Percentiles rank a stretch among this genome's conserved stretches.
Conservation (phyloP, 176 grass and related monocot genomes). For the Paspalum vaginatum region DNA sequence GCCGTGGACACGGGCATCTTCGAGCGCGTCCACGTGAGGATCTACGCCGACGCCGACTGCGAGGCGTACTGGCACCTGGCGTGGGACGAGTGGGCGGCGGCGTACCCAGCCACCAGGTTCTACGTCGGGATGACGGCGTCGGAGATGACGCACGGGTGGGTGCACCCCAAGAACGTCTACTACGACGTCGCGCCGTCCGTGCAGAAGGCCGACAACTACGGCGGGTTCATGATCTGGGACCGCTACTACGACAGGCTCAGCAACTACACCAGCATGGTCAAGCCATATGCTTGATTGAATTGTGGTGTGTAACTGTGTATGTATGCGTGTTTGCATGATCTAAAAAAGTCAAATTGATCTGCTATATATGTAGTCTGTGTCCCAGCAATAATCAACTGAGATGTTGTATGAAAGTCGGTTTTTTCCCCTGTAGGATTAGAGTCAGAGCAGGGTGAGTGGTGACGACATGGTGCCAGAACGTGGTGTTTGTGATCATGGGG, state of each 20-base stretch:
- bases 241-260: background rate
- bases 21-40: conserved; percentile 35
- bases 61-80: background rate
- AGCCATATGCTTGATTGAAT: conserved; percentile 17
- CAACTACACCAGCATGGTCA: conserved; percentile 28
- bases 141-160: conserved; percentile 4
- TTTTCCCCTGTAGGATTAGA: too few relatives aligned
- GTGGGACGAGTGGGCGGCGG: conserved; percentile 39
- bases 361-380: too few relatives aligned
- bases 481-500: too few relatives aligned
- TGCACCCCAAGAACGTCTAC: conserved; percentile 32
- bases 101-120: conserved; percentile 36
- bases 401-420: too few relatives aligned
- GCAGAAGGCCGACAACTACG: conserved; percentile 28
- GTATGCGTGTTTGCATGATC: too few relatives aligned
- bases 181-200: background rate
- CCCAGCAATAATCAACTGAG: too few relatives aligned
- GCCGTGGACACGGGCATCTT: conserved; percentile 33
- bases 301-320: too few relatives aligned
- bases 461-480: too few relatives aligned
- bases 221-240: conserved; percentile 28
- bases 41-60: conserved; percentile 35
- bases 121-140: conserved; percentile 25
- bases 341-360: too few relatives aligned
- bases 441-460: too few relatives aligned